These are phyloP conservation scores for Moricandia arvensis DNA, from an alignment of 345 rosid genomes.

Conservation along the genomic window DNA sequence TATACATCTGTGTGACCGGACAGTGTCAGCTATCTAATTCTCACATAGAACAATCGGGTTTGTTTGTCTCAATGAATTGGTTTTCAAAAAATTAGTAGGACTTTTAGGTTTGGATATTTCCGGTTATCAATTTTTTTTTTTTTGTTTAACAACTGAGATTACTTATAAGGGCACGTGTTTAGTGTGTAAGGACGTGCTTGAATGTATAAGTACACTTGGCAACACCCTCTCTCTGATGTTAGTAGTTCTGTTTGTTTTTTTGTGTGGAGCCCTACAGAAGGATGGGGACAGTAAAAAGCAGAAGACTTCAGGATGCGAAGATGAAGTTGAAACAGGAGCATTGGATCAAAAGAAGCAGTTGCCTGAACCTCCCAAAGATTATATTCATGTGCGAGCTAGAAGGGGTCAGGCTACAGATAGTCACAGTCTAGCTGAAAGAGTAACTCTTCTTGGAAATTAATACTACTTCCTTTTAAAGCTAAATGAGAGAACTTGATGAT, in stretches of 20 bases:
- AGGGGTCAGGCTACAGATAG: slow-evolving; percentile 94
- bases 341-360: slow-evolving; percentile 50
- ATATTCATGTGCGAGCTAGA: slow-evolving; percentile 91
- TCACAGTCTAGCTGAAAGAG: slow-evolving; percentile 95
- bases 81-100: no score
- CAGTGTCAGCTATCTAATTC: no score
- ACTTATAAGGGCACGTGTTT: background rate
- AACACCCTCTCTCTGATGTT: background rate
- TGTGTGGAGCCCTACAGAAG: slow-evolving; percentile 38
- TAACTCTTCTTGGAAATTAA: slow-evolving; percentile 39
- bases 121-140: no score
- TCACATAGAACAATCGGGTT: no score
- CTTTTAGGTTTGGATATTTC: no score
- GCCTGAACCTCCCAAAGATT: slow-evolving; percentile 72
- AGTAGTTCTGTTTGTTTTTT: background rate
- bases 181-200: background rate
- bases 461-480: background rate
- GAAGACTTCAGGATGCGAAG: slow-evolving; percentile 34
- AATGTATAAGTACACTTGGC: background rate
- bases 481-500: background rate
- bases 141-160: no score
- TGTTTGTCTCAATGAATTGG: no score
- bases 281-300: slow-evolving; percentile 51
- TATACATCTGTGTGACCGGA: no score
- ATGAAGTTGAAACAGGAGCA: slow-evolving; percentile 51